Conservation (phyloP, 495 filamentous ascomycete species). For the Tuber brumale region DNA sequence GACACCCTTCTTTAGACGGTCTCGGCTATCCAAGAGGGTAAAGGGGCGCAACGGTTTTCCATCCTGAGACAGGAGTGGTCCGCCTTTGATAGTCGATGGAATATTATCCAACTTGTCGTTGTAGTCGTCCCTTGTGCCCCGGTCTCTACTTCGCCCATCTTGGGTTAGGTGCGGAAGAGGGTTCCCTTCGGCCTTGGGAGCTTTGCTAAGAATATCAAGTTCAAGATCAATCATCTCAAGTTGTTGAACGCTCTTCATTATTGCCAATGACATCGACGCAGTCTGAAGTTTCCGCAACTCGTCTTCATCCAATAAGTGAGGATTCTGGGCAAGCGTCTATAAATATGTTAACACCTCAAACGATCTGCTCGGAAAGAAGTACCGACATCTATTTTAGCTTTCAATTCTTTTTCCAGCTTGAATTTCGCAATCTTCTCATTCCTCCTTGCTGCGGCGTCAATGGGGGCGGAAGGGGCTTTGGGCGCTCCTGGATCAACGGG, state of each 20-base stretch:
- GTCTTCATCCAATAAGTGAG: constrained; percentile 59
- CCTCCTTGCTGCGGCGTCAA: constrained; percentile 66
- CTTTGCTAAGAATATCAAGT: constrained; percentile 68
- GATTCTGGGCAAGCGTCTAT: constrained; percentile 54
- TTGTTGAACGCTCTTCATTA: constrained; percentile 74
- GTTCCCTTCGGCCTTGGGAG: constrained; percentile 51
- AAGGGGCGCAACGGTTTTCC: constrained; percentile 91
- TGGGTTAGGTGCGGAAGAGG: constrained; percentile 23
- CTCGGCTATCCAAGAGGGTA: constrained; percentile 70
- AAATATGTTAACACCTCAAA: constrained; percentile 4
- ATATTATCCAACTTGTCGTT: constrained; percentile 67
- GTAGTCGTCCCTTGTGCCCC: constrained; percentile 51
- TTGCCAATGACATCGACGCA: constrained; percentile 61
- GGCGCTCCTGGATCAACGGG: constrained; percentile 5
- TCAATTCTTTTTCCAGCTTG: constrained; percentile 77
- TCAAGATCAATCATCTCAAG: constrained; percentile 81
- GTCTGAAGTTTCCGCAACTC: constrained; percentile 70
- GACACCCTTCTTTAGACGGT: constrained; percentile 71
- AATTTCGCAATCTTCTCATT: constrained; percentile 81
- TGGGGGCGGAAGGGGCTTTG: constrained; percentile 36
- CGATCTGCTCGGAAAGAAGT: too few species aligned
- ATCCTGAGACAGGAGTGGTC: constrained; percentile 69
- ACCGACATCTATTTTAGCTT: constrained; percentile 67
- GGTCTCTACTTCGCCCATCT: constrained; percentile 50
- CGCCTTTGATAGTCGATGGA: constrained; percentile 50